Conservation (phyloP, 208 protist species). For the Trypanosoma boissoni region DNA sequence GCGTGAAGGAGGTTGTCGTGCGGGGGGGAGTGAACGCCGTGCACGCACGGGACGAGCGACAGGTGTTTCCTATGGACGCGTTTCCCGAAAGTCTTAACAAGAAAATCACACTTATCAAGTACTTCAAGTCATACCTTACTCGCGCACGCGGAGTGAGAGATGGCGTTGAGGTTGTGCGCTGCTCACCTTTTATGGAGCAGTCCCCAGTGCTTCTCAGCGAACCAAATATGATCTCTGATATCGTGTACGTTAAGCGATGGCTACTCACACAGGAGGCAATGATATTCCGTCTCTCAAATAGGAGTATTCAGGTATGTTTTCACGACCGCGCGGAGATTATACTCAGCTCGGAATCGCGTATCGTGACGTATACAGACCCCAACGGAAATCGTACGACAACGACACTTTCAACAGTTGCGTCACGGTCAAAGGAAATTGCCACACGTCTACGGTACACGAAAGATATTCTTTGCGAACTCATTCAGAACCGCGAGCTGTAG, state of each 20-base stretch:
- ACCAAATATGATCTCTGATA: slow-evolving; percentile 58
- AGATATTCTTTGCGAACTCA: slow-evolving; percentile 39
- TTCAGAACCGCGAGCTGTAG: slow-evolving; percentile 36
- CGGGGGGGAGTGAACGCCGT: slow-evolving; percentile 23
- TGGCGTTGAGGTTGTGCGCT: slow-evolving; percentile 59
- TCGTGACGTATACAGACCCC: slow-evolving; percentile 83
- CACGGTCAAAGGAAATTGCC: slow-evolving; percentile 28
- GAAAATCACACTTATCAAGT: slow-evolving; percentile 96
- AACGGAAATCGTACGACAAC: slow-evolving; percentile 25
- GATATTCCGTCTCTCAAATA: slow-evolving; percentile 95
- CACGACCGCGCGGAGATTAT: slow-evolving; percentile 93
- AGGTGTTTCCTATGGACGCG: slow-evolving; percentile 65
- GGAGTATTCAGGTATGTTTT: slow-evolving; percentile 95
- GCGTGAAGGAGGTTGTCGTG: slow-evolving; percentile 53
- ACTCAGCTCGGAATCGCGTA: slow-evolving; percentile 81
- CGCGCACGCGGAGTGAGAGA: slow-evolving; percentile 40
- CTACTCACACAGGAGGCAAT: slow-evolving; percentile 90
- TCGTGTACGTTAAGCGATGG: slow-evolving; percentile 96
- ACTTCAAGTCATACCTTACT: slow-evolving; percentile 91
- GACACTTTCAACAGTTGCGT: slow-evolving; percentile 16
- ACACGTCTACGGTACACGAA: slow-evolving; percentile 32
- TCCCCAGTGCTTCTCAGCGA: slow-evolving; percentile 34
- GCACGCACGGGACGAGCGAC: slow-evolving; percentile 70
- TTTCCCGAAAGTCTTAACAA: slow-evolving; percentile 91
- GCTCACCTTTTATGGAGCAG: slow-evolving; percentile 39